phyloP scores from a whole-genome alignment of 768 basidiomycete genomes.

The Lepiota venenata region DNA sequence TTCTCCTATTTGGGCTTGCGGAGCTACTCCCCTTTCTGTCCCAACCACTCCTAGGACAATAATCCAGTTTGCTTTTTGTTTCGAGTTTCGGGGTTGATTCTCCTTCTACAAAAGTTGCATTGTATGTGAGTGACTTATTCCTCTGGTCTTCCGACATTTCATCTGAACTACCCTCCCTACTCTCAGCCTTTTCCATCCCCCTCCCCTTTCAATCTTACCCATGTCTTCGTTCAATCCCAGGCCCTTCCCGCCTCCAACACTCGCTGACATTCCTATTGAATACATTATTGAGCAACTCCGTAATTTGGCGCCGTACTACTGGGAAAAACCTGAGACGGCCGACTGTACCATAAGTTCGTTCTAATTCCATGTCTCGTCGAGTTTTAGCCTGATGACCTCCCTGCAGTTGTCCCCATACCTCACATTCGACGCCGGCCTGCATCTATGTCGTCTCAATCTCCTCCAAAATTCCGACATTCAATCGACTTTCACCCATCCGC shows the following conservation, averaged over 20 bases:
- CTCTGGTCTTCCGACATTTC: conserved; percentile 5
- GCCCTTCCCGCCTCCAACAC: conserved; percentile 61
- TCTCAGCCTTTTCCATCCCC: conserved; percentile 18
- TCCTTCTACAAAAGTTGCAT: conserved; percentile 12
- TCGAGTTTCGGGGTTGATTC: conserved; percentile 3
- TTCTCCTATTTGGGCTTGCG: conserved; percentile 7
- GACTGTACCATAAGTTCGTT: conserved; percentile 74
- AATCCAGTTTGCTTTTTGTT: conserved; percentile 12
- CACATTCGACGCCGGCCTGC: conserved; percentile 33
- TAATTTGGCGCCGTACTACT: conserved; percentile 61
- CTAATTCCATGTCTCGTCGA: background rate
- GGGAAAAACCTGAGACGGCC: conserved; percentile 72
- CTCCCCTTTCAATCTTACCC: conserved; percentile 16
- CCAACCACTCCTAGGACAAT: conserved; percentile 8
- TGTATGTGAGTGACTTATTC: background rate
- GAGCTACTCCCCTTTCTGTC: conserved; percentile 2
- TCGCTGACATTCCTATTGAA: conserved; percentile 63
- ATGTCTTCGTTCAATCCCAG: conserved; percentile 48
- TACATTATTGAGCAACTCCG: conserved; percentile 72
- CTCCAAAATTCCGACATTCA: conserved; percentile 18
- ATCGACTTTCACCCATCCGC: conserved; percentile 38
- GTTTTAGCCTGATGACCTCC: conserved; percentile 3
- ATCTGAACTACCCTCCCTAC: conserved; percentile 29
- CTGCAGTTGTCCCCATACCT: conserved; percentile 49
- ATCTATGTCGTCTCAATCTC: conserved; percentile 28